These are phyloP conservation scores for Penicillium hordei DNA, from an alignment of 2,329 filamentous ascomycete species.

Conservation along the genomic window DNA sequence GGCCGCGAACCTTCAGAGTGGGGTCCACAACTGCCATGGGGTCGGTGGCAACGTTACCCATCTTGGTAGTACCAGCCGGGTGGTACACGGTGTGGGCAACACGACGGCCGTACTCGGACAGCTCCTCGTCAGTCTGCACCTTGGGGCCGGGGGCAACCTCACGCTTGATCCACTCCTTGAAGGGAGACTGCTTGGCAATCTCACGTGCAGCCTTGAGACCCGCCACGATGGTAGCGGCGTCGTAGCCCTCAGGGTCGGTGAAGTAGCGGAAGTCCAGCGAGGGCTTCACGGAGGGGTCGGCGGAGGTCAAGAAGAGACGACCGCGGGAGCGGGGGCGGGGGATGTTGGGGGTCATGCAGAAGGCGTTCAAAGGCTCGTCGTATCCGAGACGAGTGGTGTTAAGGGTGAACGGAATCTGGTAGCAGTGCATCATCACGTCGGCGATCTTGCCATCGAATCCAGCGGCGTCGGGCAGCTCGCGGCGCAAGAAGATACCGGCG, in stretches of 20 bases:
- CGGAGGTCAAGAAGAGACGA: conserved; percentile 72
- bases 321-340: conserved; percentile 77
- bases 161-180: conserved; percentile 78
- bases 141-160: conserved; percentile 76
- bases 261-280: conserved; percentile 88
- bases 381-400: conserved; percentile 82
- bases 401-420: conserved; percentile 87
- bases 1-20: conserved; percentile 68
- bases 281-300: conserved; percentile 74
- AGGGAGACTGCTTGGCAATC: conserved; percentile 72
- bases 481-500: conserved; percentile 82
- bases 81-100: conserved; percentile 90
- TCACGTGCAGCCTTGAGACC: conserved; percentile 75
- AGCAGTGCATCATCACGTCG: conserved; percentile 96
- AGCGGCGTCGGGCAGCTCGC: conserved; percentile 68
- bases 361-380: conserved; percentile 69
- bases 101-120: conserved; percentile 76
- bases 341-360: conserved; percentile 93
- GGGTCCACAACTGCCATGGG: conserved; percentile 76
- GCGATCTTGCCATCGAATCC: conserved; percentile 71
- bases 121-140: conserved; percentile 73
- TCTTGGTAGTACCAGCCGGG: conserved; percentile 84
- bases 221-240: conserved; percentile 75
- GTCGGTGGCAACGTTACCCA: conserved; percentile 72
- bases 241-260: conserved; percentile 81